Conservation (phyloP, 2,329 filamentous ascomycete genomes). For the Xylaria polymorpha region DNA sequence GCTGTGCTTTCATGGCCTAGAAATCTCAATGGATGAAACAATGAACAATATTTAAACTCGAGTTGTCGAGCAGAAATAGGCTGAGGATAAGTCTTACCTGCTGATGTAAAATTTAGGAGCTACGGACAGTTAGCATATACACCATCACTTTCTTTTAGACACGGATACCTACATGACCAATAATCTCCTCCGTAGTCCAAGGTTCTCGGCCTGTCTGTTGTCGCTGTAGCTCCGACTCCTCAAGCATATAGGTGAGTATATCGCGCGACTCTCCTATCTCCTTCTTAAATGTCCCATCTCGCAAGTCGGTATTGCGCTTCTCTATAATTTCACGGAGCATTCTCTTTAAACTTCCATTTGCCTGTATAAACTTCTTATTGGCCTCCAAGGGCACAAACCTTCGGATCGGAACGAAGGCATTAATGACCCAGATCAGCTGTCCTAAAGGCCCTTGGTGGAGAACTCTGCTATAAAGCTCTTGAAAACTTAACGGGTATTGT, state of each 20-base stretch:
- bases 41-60: not conserved
- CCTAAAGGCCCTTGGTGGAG: slow-evolving; percentile 48
- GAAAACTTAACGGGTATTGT: slow-evolving; percentile 42
- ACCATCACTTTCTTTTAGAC: not conserved
- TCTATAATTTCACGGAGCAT: slow-evolving; percentile 51
- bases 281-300: slow-evolving; percentile 41
- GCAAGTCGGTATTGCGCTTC: slow-evolving; percentile 47
- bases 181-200: slow-evolving; percentile 50
- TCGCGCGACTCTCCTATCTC: slow-evolving; percentile 42
- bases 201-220: slow-evolving; percentile 42
- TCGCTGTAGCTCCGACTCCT: slow-evolving; percentile 41
- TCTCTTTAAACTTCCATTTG: slow-evolving; percentile 50
- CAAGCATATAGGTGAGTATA: slow-evolving; percentile 50
- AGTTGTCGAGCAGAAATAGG: slow-evolving; percentile 24
- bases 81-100: slow-evolving; percentile 44
- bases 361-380: slow-evolving; percentile 54
- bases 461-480: slow-evolving; percentile 49
- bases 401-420: slow-evolving; percentile 50
- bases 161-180: slow-evolving; percentile 46
- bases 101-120: slow-evolving; percentile 41
- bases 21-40: not conserved
- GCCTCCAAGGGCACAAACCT: slow-evolving; percentile 54
- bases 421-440: slow-evolving; percentile 49
- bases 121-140: slow-evolving; percentile 4
- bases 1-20: slow-evolving; percentile 53